Evolutionary conservation across 306 rosid species (phyloP).

Genomic region (Hippophae tibetana): DNA sequence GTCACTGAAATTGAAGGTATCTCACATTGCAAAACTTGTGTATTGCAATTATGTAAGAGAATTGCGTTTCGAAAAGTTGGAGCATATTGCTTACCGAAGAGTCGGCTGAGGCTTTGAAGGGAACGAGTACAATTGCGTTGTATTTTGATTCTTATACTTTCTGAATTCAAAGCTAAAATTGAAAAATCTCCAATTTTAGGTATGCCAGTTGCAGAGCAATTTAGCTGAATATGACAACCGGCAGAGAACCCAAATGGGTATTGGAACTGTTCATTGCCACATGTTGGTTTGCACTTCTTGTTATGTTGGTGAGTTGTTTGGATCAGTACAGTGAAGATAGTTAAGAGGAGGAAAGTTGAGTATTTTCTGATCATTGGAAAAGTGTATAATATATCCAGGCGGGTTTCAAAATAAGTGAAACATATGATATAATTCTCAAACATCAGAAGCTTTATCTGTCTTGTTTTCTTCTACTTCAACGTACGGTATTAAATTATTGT

Average conservation of each 20-base stretch:
- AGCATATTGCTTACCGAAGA: conserved; percentile 51
- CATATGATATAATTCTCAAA: no score
- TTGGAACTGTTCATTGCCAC: conserved; percentile 24
- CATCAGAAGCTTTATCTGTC: no score
- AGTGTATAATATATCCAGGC: background rate
- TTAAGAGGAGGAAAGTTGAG: background rate
- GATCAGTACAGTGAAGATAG: conserved; percentile 3
- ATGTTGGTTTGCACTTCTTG: conserved; percentile 36
- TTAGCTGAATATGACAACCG: conserved; percentile 56
- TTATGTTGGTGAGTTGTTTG: conserved; percentile 17
- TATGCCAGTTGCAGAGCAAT: conserved; percentile 30
- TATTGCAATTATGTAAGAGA: conserved; percentile 45
- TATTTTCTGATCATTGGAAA: conserved; percentile 15
- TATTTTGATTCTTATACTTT: conserved; percentile 35
- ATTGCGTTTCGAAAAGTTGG: conserved; percentile 66
- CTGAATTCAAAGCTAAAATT: conserved; percentile 18
- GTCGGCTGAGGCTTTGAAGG: conserved; percentile 21
- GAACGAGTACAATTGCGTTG: conserved; percentile 48
- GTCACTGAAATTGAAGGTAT: conserved; percentile 43
- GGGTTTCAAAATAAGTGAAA: no score
- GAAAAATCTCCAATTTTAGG: conserved; percentile 49
- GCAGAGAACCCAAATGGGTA: conserved; percentile 79
- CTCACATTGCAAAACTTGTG: conserved; percentile 22
- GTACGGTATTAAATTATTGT: no score
- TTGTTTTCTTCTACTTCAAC: no score